A percentile compares a stretch with the other conserved stretches of the same genome.
These are phyloP conservation scores for Phytophthora vignae DNA, from an alignment of 352 stramenopile genomes.

Conservation along the genomic window DNA sequence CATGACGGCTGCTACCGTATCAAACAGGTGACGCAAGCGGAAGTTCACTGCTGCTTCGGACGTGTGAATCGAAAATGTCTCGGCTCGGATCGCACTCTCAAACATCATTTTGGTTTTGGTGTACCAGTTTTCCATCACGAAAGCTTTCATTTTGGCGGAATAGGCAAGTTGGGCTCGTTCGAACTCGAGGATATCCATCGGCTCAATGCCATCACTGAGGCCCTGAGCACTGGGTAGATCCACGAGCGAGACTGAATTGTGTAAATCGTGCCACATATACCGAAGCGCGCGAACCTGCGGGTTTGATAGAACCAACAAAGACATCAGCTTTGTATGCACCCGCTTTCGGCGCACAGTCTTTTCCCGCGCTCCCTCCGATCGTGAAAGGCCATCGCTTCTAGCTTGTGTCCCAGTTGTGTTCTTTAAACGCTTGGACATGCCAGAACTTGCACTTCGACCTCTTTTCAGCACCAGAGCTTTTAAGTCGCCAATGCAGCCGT, in stretches of 20 bases:
- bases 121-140: constrained; percentile 77
- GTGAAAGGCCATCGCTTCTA: background rate
- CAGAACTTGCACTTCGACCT: background rate
- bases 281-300: constrained; percentile 62
- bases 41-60: constrained; percentile 33
- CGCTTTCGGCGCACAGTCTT: constrained; percentile 49
- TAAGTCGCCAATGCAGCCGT: constrained; percentile 63
- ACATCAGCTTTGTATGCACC: constrained; percentile 48
- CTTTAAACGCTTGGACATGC: background rate
- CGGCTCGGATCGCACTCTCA: constrained; percentile 38
- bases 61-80: constrained; percentile 38
- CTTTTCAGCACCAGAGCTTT: constrained; percentile 42
- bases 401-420: background rate
- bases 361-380: background rate
- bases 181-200: constrained; percentile 60
- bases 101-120: constrained; percentile 53
- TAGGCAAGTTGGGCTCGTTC: constrained; percentile 62
- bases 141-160: constrained; percentile 44
- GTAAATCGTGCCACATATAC: constrained; percentile 68
- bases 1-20: constrained; percentile 74
- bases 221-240: constrained; percentile 46
- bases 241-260: constrained; percentile 52
- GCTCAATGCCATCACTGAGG: constrained; percentile 29
- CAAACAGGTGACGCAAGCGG: constrained; percentile 60
- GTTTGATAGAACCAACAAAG: constrained; percentile 60